A percentile compares a stretch with the other conserved stretches of the same genome.
Conservation (phyloP, 805 yeast genomes). For the Brettanomyces anomalus region DNA sequence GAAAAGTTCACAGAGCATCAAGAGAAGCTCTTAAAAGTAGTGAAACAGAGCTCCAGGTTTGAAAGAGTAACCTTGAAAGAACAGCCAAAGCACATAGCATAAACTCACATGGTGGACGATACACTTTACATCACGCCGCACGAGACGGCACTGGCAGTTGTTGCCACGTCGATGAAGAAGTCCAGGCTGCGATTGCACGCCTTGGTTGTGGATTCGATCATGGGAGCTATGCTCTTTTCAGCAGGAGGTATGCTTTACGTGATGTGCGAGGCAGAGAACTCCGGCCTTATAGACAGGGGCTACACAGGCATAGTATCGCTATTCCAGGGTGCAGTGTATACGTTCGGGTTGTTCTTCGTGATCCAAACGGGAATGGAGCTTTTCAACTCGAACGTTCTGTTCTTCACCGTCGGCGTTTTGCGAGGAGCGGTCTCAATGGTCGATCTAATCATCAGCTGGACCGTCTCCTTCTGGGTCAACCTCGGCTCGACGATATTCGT, state of each 20-base stretch:
- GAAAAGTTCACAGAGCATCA: too few species aligned
- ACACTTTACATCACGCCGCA: slow-evolving; percentile 61
- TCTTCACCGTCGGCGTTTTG: slow-evolving; percentile 57
- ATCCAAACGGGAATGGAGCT: slow-evolving; percentile 68
- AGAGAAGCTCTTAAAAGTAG: too few species aligned
- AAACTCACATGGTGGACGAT: slow-evolving; percentile 35
- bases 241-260: slow-evolving; percentile 67
- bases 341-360: slow-evolving; percentile 69
- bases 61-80: too few species aligned
- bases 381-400: slow-evolving; percentile 66
- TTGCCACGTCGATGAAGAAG: slow-evolving; percentile 80
- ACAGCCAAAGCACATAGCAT: too few species aligned
- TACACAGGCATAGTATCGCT: slow-evolving; percentile 47
- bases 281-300: slow-evolving; percentile 26
- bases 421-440: slow-evolving; percentile 61
- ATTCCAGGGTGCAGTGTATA: slow-evolving; percentile 53
- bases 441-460: slow-evolving; percentile 59
- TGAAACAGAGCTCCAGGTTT: too few species aligned
- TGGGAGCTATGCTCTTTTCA: slow-evolving; percentile 63
- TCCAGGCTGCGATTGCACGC: slow-evolving; percentile 56
- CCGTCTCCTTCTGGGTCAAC: slow-evolving; percentile 58
- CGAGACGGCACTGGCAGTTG: slow-evolving; percentile 77
- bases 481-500: slow-evolving; percentile 58
- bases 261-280: slow-evolving; percentile 43
- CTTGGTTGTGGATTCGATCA: slow-evolving; percentile 50